Conservation (phyloP, 257 asterid genomes). For the Plantago ovata region DNA sequence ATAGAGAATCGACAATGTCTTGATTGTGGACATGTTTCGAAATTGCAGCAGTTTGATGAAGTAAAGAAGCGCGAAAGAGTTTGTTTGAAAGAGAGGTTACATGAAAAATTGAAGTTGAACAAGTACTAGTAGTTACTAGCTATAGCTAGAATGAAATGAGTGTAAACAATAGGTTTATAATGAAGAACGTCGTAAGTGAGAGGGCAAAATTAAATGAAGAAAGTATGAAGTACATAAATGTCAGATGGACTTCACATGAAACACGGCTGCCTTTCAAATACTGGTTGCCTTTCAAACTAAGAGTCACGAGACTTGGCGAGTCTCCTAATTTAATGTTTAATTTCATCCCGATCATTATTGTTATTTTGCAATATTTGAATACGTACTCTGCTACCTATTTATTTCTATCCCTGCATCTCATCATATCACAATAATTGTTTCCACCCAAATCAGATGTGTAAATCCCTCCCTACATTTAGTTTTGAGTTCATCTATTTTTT, state of each 20-base stretch:
- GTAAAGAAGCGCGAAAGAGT: neutral
- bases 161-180: constrained; percentile 20
- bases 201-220: constrained; percentile 35
- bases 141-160: neutral
- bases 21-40: neutral
- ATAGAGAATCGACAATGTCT: constrained; percentile 28
- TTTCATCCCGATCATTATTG: neutral
- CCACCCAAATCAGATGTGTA: too few relatives aligned
- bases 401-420: neutral
- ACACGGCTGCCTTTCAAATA: constrained; percentile 31
- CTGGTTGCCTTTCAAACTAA: constrained; percentile 23
- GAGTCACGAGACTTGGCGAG: constrained; percentile 60
- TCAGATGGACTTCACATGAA: constrained; percentile 73
- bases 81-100: neutral
- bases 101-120: neutral
- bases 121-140: too few relatives aligned
- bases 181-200: neutral
- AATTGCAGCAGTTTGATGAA: neutral
- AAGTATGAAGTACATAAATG: constrained; percentile 20
- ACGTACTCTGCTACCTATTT: neutral
- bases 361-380: neutral
- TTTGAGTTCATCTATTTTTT: too few relatives aligned
- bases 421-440: too few relatives aligned
- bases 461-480: too few relatives aligned
- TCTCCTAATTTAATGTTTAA: constrained; percentile 16